phyloP scores from a whole-genome alignment of 768 basidiomycete species.

The Boletellus ananiceps region DNA sequence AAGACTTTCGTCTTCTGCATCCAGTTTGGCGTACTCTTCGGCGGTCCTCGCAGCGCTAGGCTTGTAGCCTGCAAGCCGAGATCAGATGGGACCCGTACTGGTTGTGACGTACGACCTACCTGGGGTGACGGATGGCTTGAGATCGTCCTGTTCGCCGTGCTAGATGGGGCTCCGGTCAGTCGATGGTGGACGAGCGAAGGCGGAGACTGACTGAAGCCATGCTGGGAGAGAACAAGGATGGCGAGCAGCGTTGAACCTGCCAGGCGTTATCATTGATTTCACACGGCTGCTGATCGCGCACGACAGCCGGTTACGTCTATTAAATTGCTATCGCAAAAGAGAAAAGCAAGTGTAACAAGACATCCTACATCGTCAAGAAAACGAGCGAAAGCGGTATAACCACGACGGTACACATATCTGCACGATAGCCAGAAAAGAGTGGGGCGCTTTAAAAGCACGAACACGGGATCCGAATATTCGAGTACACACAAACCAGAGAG shows the following conservation, averaged over 20 bases:
- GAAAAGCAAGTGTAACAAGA: constrained; percentile 12
- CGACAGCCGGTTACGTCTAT: constrained; percentile 3
- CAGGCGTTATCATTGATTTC: constrained; percentile 50
- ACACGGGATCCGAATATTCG: constrained; percentile 8
- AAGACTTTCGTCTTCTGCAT: constrained; percentile 89
- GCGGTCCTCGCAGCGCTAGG: constrained; percentile 60
- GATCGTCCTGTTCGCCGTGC: constrained; percentile 67
- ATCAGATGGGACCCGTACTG: constrained; percentile 15
- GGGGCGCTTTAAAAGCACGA: constrained; percentile 24
- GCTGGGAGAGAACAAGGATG: constrained; percentile 22
- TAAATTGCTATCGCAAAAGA: constrained; percentile 26
- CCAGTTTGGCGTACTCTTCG: constrained; percentile 81
- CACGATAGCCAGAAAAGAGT: constrained; percentile 17
- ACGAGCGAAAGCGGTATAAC: constrained; percentile 27
- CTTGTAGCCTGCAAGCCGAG: constrained; percentile 61
- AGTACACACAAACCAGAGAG: constrained; percentile 3
- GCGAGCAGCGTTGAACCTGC: constrained; percentile 13
- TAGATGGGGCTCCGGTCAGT: constrained; percentile 16
- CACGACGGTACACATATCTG: constrained; percentile 20
- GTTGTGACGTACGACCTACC: constrained; percentile 36
- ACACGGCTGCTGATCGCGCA: constrained; percentile 42
- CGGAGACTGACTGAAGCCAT: constrained; percentile 51
- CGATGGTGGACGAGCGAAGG: background rate
- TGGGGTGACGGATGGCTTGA: constrained; percentile 63
- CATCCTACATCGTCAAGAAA: constrained; percentile 28